Conservation (phyloP, 164 flowering plant genomes). For the Kalanchoe fedtschenkoi region DNA sequence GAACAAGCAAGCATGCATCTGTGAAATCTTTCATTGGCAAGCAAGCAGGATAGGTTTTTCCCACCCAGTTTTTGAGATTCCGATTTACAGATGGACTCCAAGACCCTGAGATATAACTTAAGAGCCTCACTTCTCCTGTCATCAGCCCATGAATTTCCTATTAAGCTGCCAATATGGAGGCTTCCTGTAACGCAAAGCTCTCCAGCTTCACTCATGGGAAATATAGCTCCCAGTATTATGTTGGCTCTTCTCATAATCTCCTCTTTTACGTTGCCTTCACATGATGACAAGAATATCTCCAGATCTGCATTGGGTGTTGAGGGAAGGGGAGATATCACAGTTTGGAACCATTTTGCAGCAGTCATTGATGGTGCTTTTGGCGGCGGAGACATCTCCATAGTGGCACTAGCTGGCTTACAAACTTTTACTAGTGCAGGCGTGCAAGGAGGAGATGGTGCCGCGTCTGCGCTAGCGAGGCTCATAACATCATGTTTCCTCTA, state of each 20-base stretch:
- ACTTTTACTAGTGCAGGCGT: conserved; percentile 52
- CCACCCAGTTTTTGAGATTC: conserved; percentile 68
- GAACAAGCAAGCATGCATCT: conserved; percentile 99
- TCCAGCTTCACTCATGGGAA: conserved; percentile 63
- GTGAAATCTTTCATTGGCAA: conserved; percentile 93
- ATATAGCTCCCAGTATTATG: conserved; percentile 86
- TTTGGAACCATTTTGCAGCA: conserved; percentile 89
- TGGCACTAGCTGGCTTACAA: conserved; percentile 25
- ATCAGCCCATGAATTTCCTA: conserved; percentile 91
- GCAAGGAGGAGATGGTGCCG: conserved; percentile 57
- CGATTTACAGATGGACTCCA: conserved; percentile 88
- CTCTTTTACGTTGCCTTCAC: conserved; percentile 59
- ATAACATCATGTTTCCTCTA: conserved; percentile 56
- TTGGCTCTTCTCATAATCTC: conserved; percentile 71
- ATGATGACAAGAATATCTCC: conserved; percentile 51
- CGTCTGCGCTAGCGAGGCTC: conserved; percentile 13
- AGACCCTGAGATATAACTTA: conserved; percentile 77
- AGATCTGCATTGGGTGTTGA: conserved; percentile 68
- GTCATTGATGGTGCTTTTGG: conserved; percentile 95
- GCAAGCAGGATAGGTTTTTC: conserved; percentile 64
- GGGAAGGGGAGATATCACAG: conserved; percentile 73
- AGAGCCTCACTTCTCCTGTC: conserved; percentile 77
- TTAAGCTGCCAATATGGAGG: conserved; percentile 45
- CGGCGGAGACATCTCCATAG: conserved; percentile 43
- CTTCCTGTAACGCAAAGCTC: conserved; percentile 43